A percentile compares a stretch with the other conserved stretches of the same genome.
Conservation (phyloP, 2,329 filamentous ascomycete species). For the Bipolaris sorokiniana region DNA sequence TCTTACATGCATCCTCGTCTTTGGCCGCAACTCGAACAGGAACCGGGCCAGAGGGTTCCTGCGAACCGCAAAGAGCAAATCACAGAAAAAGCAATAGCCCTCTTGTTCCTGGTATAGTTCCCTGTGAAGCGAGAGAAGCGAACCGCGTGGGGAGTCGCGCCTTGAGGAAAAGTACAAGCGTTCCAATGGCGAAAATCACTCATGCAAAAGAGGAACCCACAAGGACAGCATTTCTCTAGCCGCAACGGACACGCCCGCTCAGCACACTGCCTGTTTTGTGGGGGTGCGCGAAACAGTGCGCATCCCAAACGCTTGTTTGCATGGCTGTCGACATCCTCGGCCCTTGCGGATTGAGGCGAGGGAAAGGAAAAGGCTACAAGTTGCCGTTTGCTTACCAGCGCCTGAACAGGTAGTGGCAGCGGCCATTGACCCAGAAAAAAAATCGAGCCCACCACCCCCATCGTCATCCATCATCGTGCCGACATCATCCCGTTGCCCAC, state of each 20-base stretch:
- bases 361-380: not conserved
- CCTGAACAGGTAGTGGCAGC: not conserved
- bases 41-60: not conserved
- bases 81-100: not conserved
- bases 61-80: not conserved
- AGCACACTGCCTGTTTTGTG: slow-evolving; percentile 8
- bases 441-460: too few relatives aligned
- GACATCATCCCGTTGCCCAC: not conserved
- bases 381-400: too few relatives aligned
- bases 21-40: not conserved
- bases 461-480: not conserved
- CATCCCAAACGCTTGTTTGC: not conserved
- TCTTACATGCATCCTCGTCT: not conserved
- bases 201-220: slow-evolving; percentile 28
- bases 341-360: not conserved
- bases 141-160: slow-evolving; percentile 7
- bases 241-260: slow-evolving; percentile 7
- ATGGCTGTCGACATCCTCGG: not conserved
- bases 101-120: not conserved
- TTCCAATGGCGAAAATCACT: slow-evolving; percentile 44
- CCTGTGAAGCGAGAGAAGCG: slow-evolving; percentile 1
- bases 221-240: not conserved
- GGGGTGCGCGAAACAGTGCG: not conserved
- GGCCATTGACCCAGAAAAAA: not conserved
- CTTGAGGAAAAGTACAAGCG: slow-evolving; percentile 3